Evolutionary conservation across 2,329 filamentous ascomycete species (phyloP).

Genomic region (Curvularia sp.): DNA sequence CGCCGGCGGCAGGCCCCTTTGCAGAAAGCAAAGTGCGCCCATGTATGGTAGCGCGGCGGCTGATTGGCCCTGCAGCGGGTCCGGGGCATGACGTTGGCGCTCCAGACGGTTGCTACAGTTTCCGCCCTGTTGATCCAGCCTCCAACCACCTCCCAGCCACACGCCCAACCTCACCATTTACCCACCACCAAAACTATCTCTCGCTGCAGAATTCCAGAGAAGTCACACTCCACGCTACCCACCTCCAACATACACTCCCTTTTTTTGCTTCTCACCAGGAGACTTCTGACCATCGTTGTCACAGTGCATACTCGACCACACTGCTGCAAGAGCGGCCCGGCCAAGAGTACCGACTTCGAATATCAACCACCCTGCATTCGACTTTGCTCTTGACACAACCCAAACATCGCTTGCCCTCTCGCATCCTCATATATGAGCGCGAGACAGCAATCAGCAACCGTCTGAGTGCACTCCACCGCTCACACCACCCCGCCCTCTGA

Average conservation of each 20-base stretch:
- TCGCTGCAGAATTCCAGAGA: slow-evolving; percentile 39
- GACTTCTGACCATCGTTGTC: slow-evolving; percentile 43
- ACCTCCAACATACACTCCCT: slow-evolving; percentile 20
- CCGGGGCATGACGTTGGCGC: slow-evolving; percentile 33
- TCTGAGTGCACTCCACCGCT: slow-evolving; percentile 46
- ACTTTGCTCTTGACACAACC: slow-evolving; percentile 30
- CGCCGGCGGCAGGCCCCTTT: slow-evolving; percentile 9
- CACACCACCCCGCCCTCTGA: slow-evolving; percentile 50
- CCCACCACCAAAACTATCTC: slow-evolving; percentile 43
- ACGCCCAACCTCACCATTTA: slow-evolving; percentile 47
- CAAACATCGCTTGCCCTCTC: slow-evolving; percentile 32
- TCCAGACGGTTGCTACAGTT: slow-evolving; percentile 26
- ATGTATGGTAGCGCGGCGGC: slow-evolving; percentile 12
- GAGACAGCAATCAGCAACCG: slow-evolving; percentile 22
- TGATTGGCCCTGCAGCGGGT: slow-evolving; percentile 30
- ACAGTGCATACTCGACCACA: slow-evolving; percentile 43
- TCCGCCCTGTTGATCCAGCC: slow-evolving; percentile 29
- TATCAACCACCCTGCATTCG: slow-evolving; percentile 25
- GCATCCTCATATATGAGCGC: slow-evolving; percentile 26
- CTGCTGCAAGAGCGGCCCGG: slow-evolving; percentile 37
- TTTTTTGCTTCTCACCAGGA: slow-evolving; percentile 26
- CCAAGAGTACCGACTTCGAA: slow-evolving; percentile 24
- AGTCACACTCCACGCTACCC: slow-evolving; percentile 46
- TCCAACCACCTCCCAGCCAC: slow-evolving; percentile 35
- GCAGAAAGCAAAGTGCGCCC: slow-evolving; percentile 19